These are phyloP conservation scores for Meyerozyma athensensis DNA, from an alignment of 1,139 yeast genomes.

Conservation along the genomic window DNA sequence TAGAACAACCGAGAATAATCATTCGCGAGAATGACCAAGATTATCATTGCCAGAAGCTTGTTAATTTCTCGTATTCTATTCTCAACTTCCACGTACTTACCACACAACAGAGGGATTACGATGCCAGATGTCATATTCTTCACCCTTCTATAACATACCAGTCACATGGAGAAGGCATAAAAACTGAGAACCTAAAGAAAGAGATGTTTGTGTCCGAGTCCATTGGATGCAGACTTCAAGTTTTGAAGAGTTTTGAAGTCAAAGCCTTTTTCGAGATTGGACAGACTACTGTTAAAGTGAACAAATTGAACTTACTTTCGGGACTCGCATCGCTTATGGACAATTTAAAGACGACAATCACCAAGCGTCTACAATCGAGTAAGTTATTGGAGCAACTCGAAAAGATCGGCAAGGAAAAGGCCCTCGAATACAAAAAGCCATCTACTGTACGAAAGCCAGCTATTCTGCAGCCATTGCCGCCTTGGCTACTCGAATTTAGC, in stretches of 20 bases:
- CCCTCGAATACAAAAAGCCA: not conserved
- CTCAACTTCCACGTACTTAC: conserved; percentile 35
- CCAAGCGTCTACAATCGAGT: conserved; percentile 27
- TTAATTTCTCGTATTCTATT: conserved; percentile 36
- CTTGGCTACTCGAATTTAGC: conserved; percentile 39
- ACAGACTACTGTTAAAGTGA: conserved; percentile 22
- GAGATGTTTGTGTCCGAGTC: conserved; percentile 21
- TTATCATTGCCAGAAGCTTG: conserved; percentile 21
- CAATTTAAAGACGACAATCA: conserved; percentile 24
- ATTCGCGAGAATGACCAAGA: conserved; percentile 24
- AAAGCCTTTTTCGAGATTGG: conserved; percentile 20
- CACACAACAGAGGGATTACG: conserved; percentile 31
- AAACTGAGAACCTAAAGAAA: conserved; percentile 8
- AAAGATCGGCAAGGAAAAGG: conserved; percentile 6
- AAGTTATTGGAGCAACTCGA: conserved; percentile 10
- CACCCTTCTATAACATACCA: conserved; percentile 31
- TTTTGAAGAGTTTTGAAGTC: conserved; percentile 29
- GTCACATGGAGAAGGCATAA: conserved; percentile 17
- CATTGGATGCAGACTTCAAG: conserved; percentile 20
- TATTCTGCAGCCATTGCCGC: conserved; percentile 41
- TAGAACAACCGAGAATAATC: conserved; percentile 42
- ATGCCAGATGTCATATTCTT: conserved; percentile 31
- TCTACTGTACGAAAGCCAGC: conserved; percentile 1
- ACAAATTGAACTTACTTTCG: conserved; percentile 26
- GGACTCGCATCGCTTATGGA: conserved; percentile 30